phyloP scores from a whole-genome alignment of 306 rosid species.

The Potentilla sterilis region DNA sequence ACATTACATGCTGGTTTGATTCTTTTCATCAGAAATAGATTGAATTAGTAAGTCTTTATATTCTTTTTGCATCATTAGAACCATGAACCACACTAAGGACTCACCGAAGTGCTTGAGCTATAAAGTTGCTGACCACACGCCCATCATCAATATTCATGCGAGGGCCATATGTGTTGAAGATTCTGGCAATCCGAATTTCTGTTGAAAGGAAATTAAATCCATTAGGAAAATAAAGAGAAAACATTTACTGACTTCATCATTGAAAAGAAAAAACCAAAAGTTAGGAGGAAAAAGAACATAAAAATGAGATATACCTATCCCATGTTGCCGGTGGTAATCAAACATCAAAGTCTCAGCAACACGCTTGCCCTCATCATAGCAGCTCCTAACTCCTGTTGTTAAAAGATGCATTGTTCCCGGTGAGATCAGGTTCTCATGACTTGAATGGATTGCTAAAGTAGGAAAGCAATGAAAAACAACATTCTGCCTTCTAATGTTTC shows the following conservation, averaged over 20 bases:
- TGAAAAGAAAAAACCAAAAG: constrained; percentile 18
- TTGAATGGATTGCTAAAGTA: not conserved
- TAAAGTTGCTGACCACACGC: constrained; percentile 96
- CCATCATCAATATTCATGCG: constrained; percentile 99
- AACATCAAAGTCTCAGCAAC: constrained; percentile 99
- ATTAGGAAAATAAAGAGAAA: not conserved
- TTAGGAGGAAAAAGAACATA: not conserved
- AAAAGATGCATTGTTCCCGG: constrained; percentile 18
- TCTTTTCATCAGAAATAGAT: not conserved
- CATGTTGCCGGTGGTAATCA: constrained; percentile 98
- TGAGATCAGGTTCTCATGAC: constrained; percentile 18
- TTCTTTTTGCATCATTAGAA: not conserved
- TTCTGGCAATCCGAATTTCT: constrained; percentile 95
- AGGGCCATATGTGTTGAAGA: constrained; percentile 97
- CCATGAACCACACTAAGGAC: constrained; percentile 16
- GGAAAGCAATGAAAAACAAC: not conserved
- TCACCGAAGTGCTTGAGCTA: constrained; percentile 96
- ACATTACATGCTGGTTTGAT: not conserved
- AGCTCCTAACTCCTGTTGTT: constrained; percentile 84
- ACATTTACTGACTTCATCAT: constrained; percentile 13
- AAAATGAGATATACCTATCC: constrained; percentile 50
- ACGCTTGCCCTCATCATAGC: constrained; percentile 98
- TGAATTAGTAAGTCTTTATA: not conserved
- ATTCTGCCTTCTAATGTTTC: not conserved
- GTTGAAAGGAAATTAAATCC: constrained; percentile 13